Percentiles rank a stretch among this genome's conserved stretches.
phyloP scores from a whole-genome alignment of 2,329 filamentous ascomycete species.

The Colletotrichum sp. region DNA sequence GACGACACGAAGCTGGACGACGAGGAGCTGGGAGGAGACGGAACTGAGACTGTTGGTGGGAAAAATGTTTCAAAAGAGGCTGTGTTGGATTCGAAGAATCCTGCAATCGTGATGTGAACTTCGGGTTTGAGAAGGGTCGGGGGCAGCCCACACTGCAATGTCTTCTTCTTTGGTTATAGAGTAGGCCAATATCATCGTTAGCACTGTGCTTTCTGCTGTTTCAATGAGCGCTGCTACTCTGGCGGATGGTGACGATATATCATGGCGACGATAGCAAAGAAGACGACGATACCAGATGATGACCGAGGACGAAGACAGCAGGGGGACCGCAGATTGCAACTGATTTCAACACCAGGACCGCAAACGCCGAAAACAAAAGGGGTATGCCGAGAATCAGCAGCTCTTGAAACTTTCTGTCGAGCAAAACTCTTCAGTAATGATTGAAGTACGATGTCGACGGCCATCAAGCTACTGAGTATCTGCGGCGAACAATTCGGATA shows the following conservation, averaged over 20 bases:
- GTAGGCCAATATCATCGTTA: too few relatives aligned
- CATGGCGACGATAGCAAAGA: too few relatives aligned
- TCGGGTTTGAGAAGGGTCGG: background rate
- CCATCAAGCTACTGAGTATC: background rate
- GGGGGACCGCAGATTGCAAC: background rate
- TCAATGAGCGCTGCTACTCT: too few relatives aligned
- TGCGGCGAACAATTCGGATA: background rate
- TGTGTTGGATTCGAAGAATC: background rate
- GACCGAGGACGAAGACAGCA: too few relatives aligned
- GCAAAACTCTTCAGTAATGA: rapidly evolving
- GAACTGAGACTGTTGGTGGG: background rate
- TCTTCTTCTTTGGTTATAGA: too few relatives aligned
- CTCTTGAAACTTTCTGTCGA: rapidly evolving
- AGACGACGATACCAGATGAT: too few relatives aligned
- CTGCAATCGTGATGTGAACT: background rate
- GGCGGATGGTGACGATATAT: too few relatives aligned
- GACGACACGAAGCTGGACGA: conserved; percentile 40
- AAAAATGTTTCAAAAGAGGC: background rate
- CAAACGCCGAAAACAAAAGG: rapidly evolving
- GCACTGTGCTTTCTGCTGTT: too few relatives aligned
- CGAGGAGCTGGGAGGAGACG: background rate
- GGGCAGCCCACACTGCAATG: too few relatives aligned
- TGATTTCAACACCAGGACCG: background rate
- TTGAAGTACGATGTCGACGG: background rate
- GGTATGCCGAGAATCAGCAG: background rate